Evolutionary conservation across 2,329 filamentous ascomycete genomes (phyloP).

Genomic region (Fusarium equiseti): DNA sequence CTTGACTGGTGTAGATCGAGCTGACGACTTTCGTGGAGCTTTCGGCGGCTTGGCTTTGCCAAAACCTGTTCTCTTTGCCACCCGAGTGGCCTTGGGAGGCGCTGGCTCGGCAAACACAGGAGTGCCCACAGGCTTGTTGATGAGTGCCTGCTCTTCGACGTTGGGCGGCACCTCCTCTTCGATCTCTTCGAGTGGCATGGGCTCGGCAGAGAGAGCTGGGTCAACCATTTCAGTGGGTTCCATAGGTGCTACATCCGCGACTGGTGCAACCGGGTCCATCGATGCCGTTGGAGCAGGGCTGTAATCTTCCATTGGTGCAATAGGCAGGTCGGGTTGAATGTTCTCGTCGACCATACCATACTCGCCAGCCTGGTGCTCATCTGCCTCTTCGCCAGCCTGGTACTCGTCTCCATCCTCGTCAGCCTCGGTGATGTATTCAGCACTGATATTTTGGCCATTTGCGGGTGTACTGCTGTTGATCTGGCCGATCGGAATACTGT

Average conservation of each 20-base stretch:
- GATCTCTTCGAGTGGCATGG: constrained; percentile 9
- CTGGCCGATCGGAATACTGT: constrained; percentile 35
- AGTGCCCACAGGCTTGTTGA: constrained; percentile 23
- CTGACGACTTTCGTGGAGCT: constrained; percentile 34
- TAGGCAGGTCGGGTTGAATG: constrained; percentile 43
- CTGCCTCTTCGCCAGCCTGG: constrained; percentile 21
- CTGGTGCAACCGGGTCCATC: constrained; percentile 27
- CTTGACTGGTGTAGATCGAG: constrained; percentile 45
- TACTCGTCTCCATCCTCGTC: constrained; percentile 44
- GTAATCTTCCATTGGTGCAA: constrained; percentile 49
- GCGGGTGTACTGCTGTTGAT: constrained; percentile 16
- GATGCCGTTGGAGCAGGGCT: constrained; percentile 27
- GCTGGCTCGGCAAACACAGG: constrained; percentile 40
- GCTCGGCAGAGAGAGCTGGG: constrained; percentile 38
- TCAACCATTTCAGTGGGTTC: constrained; percentile 39
- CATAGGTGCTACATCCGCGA: constrained; percentile 19
- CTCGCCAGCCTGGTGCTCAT: constrained; percentile 21
- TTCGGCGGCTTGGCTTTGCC: constrained; percentile 37
- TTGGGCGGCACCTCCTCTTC: constrained; percentile 25
- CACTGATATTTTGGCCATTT: constrained; percentile 37
- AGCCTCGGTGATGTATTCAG: constrained; percentile 49
- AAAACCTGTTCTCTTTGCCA: constrained; percentile 44
- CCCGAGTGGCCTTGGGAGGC: constrained; percentile 44
- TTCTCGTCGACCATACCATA: constrained; percentile 39
- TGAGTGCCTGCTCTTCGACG: constrained; percentile 18